Evolutionary conservation across 768 basidiomycete species (phyloP).

Genomic region (Gymnopilus dilepis): DNA sequence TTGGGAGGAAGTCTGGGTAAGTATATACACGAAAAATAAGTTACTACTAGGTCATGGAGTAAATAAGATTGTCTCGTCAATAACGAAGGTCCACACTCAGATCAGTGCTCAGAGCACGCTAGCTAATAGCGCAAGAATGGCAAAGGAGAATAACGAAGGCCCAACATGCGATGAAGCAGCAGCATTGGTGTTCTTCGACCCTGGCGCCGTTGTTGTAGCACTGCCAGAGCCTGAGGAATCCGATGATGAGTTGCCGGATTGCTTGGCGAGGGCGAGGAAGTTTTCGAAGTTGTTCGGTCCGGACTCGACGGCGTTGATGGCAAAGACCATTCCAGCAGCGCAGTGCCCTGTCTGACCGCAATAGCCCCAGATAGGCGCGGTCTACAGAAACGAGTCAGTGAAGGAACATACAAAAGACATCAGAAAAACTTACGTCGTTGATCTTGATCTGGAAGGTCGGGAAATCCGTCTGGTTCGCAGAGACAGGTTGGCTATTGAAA

Average conservation of each 20-base stretch:
- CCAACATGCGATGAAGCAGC: not conserved
- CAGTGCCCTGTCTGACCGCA: constrained; percentile 61
- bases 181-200: not conserved
- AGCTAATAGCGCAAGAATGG: not conserved
- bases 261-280: constrained; percentile 45
- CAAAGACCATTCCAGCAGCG: constrained; percentile 65
- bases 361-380: constrained; percentile 62
- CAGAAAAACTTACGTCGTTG: constrained; percentile 43
- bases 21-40: not conserved
- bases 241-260: constrained; percentile 21
- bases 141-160: not conserved
- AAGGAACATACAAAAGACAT: not conserved
- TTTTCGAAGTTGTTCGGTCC: constrained; percentile 57
- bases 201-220: not conserved
- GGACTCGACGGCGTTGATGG: constrained; percentile 58
- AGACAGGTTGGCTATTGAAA: constrained; percentile 46
- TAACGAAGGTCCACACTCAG: not conserved
- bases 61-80: not conserved
- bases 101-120: not conserved
- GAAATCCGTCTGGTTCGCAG: constrained; percentile 41
- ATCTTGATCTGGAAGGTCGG: constrained; percentile 54
- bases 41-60: not conserved
- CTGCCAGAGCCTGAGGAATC: not conserved
- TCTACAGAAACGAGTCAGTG: constrained; percentile 28
- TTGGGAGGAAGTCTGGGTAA: too few species aligned